phyloP scores from a whole-genome alignment of 306 rosid genomes.

The Cicer yamashitae region DNA sequence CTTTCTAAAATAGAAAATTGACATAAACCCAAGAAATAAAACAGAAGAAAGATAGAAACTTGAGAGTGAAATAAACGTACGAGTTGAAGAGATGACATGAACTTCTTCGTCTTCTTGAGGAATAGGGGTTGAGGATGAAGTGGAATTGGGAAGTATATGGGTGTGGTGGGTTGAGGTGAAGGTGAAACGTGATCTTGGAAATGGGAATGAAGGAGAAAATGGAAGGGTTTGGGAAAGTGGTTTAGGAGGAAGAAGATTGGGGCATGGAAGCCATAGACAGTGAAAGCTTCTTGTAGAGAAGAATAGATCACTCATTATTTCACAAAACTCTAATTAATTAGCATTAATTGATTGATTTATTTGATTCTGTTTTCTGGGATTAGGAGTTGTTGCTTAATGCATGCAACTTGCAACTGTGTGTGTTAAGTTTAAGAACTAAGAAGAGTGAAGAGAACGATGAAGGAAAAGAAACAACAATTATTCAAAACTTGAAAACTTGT shows the following conservation, averaged over 20 bases:
- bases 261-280: constrained; percentile 37
- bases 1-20: constrained; percentile 30
- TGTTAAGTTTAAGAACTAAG: not conserved
- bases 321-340: constrained; percentile 6
- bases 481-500: not conserved
- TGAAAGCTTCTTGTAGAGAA: constrained; percentile 45
- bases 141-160: constrained; percentile 40
- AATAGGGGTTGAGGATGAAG: constrained; percentile 46
- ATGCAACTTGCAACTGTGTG: not conserved
- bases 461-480: constrained; percentile 34
- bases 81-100: constrained; percentile 52
- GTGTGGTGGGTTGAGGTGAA: constrained; percentile 39
- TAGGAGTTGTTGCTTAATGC: not conserved
- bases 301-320: constrained; percentile 51
- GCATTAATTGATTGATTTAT: not conserved
- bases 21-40: constrained; percentile 15
- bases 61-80: constrained; percentile 47
- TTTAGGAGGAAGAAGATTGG: constrained; percentile 36
- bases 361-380: not conserved
- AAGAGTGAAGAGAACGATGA: constrained; percentile 10
- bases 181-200: constrained; percentile 36
- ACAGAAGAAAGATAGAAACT: constrained; percentile 15
- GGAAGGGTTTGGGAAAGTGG: constrained; percentile 37
- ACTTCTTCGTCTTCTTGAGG: constrained; percentile 50
- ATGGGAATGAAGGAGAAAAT: constrained; percentile 41